phyloP scores from a whole-genome alignment of 306 rosid genomes.

The Bauhinia variegata region DNA sequence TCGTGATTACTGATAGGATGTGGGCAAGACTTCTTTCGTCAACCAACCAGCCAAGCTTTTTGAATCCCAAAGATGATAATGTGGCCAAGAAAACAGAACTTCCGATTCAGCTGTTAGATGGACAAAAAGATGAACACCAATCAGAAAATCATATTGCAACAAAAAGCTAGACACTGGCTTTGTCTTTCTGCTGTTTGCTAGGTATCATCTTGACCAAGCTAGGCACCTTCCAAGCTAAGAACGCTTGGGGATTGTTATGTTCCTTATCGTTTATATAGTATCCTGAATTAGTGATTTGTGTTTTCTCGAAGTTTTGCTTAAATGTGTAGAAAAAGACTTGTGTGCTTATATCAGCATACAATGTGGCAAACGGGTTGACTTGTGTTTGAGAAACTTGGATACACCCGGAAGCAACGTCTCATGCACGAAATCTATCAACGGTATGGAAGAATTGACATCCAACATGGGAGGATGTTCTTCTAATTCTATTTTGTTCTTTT shows the following conservation, averaged over 20 bases:
- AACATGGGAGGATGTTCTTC: too few relatives aligned
- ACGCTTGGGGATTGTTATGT: not conserved
- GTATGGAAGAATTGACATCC: too few relatives aligned
- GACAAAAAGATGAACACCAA: slow-evolving; percentile 31
- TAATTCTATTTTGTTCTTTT: too few relatives aligned
- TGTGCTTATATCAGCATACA: too few relatives aligned
- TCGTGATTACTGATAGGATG: slow-evolving; percentile 90
- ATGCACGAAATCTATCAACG: too few relatives aligned
- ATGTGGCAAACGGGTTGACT: too few relatives aligned
- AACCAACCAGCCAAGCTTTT: slow-evolving; percentile 74
- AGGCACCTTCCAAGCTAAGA: not conserved
- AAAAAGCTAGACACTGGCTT: slow-evolving; percentile 18
- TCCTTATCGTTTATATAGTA: too few relatives aligned
- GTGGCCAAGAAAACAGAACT: slow-evolving; percentile 48
- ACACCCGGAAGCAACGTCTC: too few relatives aligned
- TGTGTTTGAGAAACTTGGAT: too few relatives aligned
- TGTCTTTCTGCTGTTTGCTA: slow-evolving; percentile 21
- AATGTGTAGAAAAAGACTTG: too few relatives aligned
- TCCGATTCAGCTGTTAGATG: slow-evolving; percentile 45
- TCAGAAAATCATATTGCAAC: slow-evolving; percentile 42
- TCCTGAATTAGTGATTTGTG: too few relatives aligned
- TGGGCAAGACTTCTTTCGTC: slow-evolving; percentile 79
- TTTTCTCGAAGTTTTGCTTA: too few relatives aligned
- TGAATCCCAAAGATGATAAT: slow-evolving; percentile 42
- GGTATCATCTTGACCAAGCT: slow-evolving; percentile 17